phyloP scores from a whole-genome alignment of 2,329 filamentous ascomycete species.

The Colletotrichum musae region DNA sequence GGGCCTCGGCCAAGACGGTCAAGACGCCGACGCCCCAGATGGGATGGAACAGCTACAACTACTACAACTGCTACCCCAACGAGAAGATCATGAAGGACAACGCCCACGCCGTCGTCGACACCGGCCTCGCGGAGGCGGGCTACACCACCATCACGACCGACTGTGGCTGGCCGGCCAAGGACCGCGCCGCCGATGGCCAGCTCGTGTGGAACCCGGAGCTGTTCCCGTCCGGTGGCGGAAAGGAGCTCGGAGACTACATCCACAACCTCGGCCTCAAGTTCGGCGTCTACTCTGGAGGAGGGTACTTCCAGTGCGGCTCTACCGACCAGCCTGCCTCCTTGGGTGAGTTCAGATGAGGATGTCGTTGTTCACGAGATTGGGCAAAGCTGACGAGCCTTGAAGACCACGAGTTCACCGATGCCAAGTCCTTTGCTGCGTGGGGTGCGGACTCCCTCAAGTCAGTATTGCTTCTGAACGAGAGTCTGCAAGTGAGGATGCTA shows the following conservation, averaged over 20 bases:
- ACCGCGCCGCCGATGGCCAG: slow-evolving; percentile 58
- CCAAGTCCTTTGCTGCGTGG: slow-evolving; percentile 58
- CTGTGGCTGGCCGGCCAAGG: slow-evolving; percentile 67
- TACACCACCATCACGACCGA: slow-evolving; percentile 71
- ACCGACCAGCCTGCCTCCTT: slow-evolving; percentile 59
- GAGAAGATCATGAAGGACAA: slow-evolving; percentile 65
- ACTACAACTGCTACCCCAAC: slow-evolving; percentile 64
- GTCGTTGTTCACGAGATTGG: too few species aligned
- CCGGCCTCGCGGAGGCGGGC: slow-evolving; percentile 65
- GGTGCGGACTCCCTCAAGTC: slow-evolving; percentile 67
- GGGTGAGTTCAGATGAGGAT: slow-evolving; percentile 47
- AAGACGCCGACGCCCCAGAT: slow-evolving; percentile 56
- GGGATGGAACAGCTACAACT: slow-evolving; percentile 74
- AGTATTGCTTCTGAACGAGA: slow-evolving; percentile 35
- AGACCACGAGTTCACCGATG: slow-evolving; percentile 60
- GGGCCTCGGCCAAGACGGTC: slow-evolving; percentile 36
- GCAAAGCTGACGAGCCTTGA: neutral
- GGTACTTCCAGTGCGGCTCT: slow-evolving; percentile 61
- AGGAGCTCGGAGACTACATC: slow-evolving; percentile 62
- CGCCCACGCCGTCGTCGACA: slow-evolving; percentile 66
- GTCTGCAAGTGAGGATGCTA: neutral
- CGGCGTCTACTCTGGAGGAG: slow-evolving; percentile 68
- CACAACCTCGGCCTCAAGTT: slow-evolving; percentile 65
- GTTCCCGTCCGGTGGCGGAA: slow-evolving; percentile 66
- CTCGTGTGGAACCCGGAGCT: slow-evolving; percentile 64